Conservation (phyloP, 331 rosid genomes). For the Telfairia occidentalis region DNA sequence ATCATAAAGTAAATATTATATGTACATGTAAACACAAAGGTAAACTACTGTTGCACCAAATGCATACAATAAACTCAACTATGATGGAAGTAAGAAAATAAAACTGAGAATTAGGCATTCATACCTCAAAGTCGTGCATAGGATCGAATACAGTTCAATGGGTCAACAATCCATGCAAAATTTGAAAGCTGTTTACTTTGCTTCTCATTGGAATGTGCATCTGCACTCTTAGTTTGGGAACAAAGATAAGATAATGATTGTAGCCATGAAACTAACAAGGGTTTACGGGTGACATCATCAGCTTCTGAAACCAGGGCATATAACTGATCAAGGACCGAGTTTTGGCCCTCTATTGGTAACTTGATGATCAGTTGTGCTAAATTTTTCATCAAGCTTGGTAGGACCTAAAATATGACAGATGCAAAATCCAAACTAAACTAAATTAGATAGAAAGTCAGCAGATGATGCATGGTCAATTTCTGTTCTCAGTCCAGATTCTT, state of each 20-base stretch:
- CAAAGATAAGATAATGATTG: conserved; percentile 84
- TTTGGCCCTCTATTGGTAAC: conserved; percentile 61
- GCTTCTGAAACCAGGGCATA: conserved; percentile 81
- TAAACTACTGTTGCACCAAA: not conserved
- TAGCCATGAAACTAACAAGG: conserved; percentile 79
- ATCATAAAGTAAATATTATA: not conserved
- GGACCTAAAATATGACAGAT: conserved; percentile 41
- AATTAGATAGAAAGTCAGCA: conserved; percentile 10
- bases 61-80: not conserved
- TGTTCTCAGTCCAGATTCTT: not conserved
- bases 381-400: conserved; percentile 68
- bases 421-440: conserved; percentile 4
- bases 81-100: not conserved
- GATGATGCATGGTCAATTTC: not conserved
- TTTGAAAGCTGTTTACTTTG: conserved; percentile 18
- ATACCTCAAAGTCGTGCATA: conserved; percentile 45
- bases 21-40: not conserved
- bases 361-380: conserved; percentile 57
- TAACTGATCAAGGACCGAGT: conserved; percentile 59
- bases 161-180: conserved; percentile 19
- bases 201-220: conserved; percentile 19
- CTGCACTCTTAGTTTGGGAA: conserved; percentile 29
- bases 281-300: conserved; percentile 81
- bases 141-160: conserved; percentile 26
- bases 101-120: not conserved